Base-by-base conservation (phyloP, 768 basidiomycete species). In the Phanerochaete carnosa region DNA sequence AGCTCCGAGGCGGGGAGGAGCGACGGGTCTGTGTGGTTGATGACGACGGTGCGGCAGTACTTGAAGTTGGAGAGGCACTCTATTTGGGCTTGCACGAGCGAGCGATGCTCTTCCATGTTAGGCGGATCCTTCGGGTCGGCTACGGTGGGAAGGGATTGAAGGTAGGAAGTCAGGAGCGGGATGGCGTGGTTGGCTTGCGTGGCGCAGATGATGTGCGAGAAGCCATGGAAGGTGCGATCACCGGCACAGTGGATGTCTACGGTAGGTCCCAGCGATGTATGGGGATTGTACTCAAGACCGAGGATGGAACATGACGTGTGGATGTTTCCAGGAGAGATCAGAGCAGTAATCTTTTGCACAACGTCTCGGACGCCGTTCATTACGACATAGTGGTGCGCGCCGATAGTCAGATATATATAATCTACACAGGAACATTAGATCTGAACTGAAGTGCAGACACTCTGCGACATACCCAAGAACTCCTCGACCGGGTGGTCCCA, bases 121-220 rank as follows among this genome's bases (percentile, higher is more conserved):
- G 32, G 12, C n/a, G 47, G 8, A 51, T 45, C 49, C 52, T 43
- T 58, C 12, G 32, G 29, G 15, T 46, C 11, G 47, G 47, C 29
- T 7, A 68, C 58, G 12, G 61, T 51, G 1, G 75, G 71, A 1
- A 85, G 69, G 13, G 78, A 75, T 15, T 75, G 62, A 1, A 73
- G 69, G 63, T 84, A 86, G 0, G 77, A 76, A 0, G 72, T 69
- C 15, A 92, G 72, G 4, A 92, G 72, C 5, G 78, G 76, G 15
- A 76, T 71, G 15, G 87, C 89, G 29, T 83, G 81, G 51, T 82
- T 82, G 6, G 90, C 90, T 69, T 91, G 89, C 0, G 90, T 92
- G 5, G 88, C 90, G 52, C 92, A 77, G 6, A 92, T 73, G 59
- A 94, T 73, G 67, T 88, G 86, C 52, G 83, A 79, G 66, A 91